A percentile compares a stretch with the other conserved stretches of the same genome.
phyloP scores from a whole-genome alignment of 1,139 yeast species.

The Nakaseomyces glabratus region DNA sequence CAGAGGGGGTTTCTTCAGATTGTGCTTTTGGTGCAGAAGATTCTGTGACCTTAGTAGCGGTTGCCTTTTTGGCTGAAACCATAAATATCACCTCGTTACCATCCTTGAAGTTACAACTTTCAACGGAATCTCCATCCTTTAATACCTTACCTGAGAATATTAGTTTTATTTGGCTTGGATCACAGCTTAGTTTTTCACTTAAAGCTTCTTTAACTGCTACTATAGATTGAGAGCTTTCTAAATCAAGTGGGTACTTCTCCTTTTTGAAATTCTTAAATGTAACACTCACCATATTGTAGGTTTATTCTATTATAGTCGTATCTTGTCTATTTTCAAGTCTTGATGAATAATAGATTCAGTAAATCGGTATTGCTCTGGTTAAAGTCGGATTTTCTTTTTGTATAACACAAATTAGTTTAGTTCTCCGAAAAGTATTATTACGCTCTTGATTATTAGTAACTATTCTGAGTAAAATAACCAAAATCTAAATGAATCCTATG shows the following conservation, averaged over 20 bases:
- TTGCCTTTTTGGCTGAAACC: constrained; percentile 44
- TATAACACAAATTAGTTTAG: too few relatives aligned
- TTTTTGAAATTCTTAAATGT: constrained; percentile 88
- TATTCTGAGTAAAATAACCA: too few relatives aligned
- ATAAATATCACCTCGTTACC: constrained; percentile 89
- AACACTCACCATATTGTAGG: constrained; percentile 61
- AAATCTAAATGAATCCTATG: too few relatives aligned
- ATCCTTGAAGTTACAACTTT: constrained; percentile 67
- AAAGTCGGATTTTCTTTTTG: too few relatives aligned
- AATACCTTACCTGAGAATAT: constrained; percentile 86
- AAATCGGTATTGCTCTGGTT: too few relatives aligned
- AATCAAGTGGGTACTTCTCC: constrained; percentile 73
- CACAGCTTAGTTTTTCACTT: constrained; percentile 61
- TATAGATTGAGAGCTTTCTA: constrained; percentile 63
- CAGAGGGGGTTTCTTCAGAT: constrained; percentile 23
- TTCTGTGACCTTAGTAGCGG: constrained; percentile 21
- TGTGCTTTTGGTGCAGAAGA: constrained; percentile 24
- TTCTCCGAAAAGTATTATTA: too few relatives aligned
- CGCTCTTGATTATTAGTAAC: too few relatives aligned
- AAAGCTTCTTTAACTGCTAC: constrained; percentile 63
- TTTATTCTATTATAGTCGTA: too few relatives aligned
- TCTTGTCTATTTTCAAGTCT: too few relatives aligned
- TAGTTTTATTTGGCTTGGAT: constrained; percentile 68
- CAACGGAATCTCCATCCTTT: constrained; percentile 71
- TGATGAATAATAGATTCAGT: too few relatives aligned